These are phyloP conservation scores for Mitragyna speciosa DNA, from an alignment of 257 asterid genomes.

Conservation along the genomic window DNA sequence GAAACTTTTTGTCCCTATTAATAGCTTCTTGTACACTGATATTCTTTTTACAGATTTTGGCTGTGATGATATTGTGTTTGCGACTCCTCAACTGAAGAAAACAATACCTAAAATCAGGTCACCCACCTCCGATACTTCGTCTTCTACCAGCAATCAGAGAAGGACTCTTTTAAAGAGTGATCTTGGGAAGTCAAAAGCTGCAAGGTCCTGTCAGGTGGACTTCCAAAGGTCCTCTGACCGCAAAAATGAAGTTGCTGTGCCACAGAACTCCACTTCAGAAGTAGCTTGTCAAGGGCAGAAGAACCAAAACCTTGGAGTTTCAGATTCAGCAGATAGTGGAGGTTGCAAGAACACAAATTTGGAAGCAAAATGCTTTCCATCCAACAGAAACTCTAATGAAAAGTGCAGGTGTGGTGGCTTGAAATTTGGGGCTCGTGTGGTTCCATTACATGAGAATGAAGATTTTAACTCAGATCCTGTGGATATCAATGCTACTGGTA, in stretches of 20 bases:
- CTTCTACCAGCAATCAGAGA: conserved; percentile 41
- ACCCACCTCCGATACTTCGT: conserved; percentile 39
- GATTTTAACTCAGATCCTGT: conserved; percentile 8
- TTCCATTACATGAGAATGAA: conserved; percentile 44
- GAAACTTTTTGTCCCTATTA: not conserved
- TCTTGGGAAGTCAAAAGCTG: conserved; percentile 34
- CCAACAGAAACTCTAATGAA: conserved; percentile 17
- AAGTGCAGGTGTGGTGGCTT: conserved; percentile 17
- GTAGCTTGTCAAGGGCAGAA: conserved; percentile 15
- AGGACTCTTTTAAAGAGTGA: conserved; percentile 33
- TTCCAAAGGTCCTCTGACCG: conserved; percentile 23
- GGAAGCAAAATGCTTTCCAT: conserved; percentile 23
- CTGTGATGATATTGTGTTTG: conserved; percentile 30
- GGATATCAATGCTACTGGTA: conserved; percentile 13
- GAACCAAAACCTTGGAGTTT: conserved; percentile 13
- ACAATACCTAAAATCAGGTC: conserved; percentile 26
- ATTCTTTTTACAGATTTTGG: conserved; percentile 40
- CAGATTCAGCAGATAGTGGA: conserved; percentile 19
- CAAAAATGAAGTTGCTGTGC: conserved; percentile 19
- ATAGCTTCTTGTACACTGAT: not conserved
- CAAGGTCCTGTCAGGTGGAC: conserved; percentile 32
- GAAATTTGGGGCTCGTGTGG: conserved; percentile 44
- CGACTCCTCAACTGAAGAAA: conserved; percentile 45
- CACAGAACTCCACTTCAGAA: conserved; percentile 6
- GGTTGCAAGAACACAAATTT: conserved; percentile 15